phyloP scores from a whole-genome alignment of 345 rosid genomes.

The Cardamine occulta region DNA sequence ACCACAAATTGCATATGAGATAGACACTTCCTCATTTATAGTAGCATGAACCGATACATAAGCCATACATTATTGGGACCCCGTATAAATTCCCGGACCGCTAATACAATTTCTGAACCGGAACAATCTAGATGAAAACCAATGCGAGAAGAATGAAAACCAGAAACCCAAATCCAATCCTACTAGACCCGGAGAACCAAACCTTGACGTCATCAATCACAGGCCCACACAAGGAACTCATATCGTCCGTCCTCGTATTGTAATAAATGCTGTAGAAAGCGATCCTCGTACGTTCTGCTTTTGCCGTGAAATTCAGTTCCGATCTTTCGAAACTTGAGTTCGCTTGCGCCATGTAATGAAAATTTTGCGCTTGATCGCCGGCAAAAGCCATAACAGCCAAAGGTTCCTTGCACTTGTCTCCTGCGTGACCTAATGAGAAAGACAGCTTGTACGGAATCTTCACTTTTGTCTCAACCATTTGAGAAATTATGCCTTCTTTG shows the following conservation, averaged over 20 bases:
- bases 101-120: neutral
- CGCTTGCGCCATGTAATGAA: constrained; percentile 69
- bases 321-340: constrained; percentile 67
- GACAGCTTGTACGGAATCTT: constrained; percentile 58
- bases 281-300: constrained; percentile 76
- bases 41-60: constrained; percentile 7
- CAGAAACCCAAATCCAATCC: constrained; percentile 41
- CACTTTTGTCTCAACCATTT: constrained; percentile 78
- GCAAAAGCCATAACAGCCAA: constrained; percentile 88
- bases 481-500: constrained; percentile 93
- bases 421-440: constrained; percentile 79
- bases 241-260: constrained; percentile 85
- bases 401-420: constrained; percentile 88
- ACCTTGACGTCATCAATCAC: constrained; percentile 88
- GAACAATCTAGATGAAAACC: constrained; percentile 42
- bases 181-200: constrained; percentile 63
- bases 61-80: neutral
- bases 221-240: constrained; percentile 96
- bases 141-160: constrained; percentile 40
- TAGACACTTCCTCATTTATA: neutral
- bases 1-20: neutral
- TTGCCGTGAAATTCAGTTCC: constrained; percentile 76
- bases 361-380: constrained; percentile 84
- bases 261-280: constrained; percentile 92
- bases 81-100: neutral